Percentiles rank a stretch among this genome's conserved stretches.
phyloP scores from a whole-genome alignment of 164 flowering plant genomes.

The Dillenia suffruticosa region DNA sequence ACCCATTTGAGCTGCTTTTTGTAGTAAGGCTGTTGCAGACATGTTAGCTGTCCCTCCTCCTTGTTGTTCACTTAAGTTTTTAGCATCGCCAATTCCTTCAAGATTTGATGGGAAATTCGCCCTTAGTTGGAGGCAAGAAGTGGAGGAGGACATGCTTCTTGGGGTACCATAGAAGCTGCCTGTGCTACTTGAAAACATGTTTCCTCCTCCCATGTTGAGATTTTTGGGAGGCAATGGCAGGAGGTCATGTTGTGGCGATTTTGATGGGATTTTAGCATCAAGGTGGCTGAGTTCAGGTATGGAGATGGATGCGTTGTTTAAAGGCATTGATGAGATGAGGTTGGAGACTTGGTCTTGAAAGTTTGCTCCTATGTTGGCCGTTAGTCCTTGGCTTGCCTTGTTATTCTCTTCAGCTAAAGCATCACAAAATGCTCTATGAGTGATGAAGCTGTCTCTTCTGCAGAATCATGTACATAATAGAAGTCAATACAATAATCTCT shows the following conservation, averaged over 20 bases:
- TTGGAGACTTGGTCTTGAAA: constrained; percentile 28
- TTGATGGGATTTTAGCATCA: constrained; percentile 4
- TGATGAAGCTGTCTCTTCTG: constrained; percentile 62
- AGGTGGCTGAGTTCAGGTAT: constrained; percentile 2
- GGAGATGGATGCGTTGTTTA: constrained; percentile 10
- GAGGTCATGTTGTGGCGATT: constrained; percentile 7
- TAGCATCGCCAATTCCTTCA: constrained; percentile 2
- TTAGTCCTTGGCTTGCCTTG: constrained; percentile 29
- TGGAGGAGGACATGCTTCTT: constrained; percentile 3
- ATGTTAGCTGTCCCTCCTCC: constrained; percentile 20
- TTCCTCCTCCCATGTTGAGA: constrained; percentile 4
- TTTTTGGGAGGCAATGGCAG: constrained; percentile 10
- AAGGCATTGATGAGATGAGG: constrained; percentile 21
- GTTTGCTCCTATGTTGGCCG: constrained; percentile 15
- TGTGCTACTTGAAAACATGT: constrained; percentile 5
- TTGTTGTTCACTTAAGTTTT: constrained; percentile 1
- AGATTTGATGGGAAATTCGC: not conserved
- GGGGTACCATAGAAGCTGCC: constrained; percentile 4
- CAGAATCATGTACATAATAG: not conserved
- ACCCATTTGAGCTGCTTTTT: constrained; percentile 67
- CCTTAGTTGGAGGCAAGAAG: constrained; percentile 8
- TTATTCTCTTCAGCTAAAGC: constrained; percentile 51
- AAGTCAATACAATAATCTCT: no score
- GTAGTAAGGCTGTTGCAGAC: constrained; percentile 56
- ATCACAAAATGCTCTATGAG: constrained; percentile 61